Percentiles rank a stretch among this genome's conserved stretches.
Evolutionary conservation across 345 rosid species (phyloP).

Genomic region (Pugionium dolabratum): DNA sequence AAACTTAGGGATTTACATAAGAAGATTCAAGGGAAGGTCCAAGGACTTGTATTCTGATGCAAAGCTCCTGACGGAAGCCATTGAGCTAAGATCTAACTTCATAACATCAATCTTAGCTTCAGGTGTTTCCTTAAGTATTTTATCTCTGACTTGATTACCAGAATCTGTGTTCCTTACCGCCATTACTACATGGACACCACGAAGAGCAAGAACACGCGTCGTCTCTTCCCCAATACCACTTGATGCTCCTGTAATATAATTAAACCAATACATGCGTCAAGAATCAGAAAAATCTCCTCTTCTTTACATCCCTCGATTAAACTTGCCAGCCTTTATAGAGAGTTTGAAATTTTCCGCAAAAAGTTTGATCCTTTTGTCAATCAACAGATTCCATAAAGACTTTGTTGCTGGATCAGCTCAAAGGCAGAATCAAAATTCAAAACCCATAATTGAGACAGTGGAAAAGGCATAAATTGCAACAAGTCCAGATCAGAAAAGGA

Average conservation of each 20-base stretch:
- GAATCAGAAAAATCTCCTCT: not conserved
- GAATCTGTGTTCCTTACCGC: conserved; percentile 63
- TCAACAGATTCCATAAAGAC: not conserved
- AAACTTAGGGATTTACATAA: conserved; percentile 41
- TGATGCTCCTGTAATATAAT: conserved; percentile 69
- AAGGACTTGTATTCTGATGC: conserved; percentile 46
- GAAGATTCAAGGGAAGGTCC: conserved; percentile 51
- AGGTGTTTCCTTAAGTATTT: conserved; percentile 56
- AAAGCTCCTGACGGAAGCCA: conserved; percentile 62
- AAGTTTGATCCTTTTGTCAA: conserved; percentile 12
- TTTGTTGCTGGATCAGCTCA: not conserved
- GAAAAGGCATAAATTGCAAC: not conserved
- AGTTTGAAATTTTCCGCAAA: not conserved
- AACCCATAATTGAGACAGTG: conserved; percentile 4
- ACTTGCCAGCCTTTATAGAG: no score
- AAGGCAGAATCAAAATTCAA: not conserved
- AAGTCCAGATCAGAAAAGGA: conserved; percentile 7
- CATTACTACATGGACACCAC: conserved; percentile 73
- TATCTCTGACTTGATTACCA: conserved; percentile 56
- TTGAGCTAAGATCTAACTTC: conserved; percentile 80
- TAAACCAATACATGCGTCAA: not conserved
- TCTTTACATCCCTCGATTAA: not conserved
- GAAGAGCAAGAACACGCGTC: conserved; percentile 70
- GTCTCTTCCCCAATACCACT: conserved; percentile 82
- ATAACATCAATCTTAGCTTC: conserved; percentile 63